phyloP scores from a whole-genome alignment of 2,329 filamentous ascomycete species.

The Alternaria hordeiaustralica region DNA sequence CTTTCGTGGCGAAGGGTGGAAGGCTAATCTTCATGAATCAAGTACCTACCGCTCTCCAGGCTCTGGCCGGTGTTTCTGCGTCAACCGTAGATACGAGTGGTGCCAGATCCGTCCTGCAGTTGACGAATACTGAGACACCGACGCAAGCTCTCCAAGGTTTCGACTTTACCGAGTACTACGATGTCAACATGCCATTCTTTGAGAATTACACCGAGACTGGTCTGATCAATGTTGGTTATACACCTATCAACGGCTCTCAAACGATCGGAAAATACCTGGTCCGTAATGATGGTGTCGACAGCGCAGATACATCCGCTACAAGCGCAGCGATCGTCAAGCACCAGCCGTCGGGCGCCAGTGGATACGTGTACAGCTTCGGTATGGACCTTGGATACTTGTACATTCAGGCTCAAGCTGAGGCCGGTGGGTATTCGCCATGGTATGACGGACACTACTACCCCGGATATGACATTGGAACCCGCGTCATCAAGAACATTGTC shows the following conservation, averaged over 20 bases:
- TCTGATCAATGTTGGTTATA: slow-evolving; percentile 12
- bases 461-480: slow-evolving; percentile 12
- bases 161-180: slow-evolving; percentile 8
- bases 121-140: slow-evolving; percentile 5
- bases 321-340: slow-evolving; percentile 10
- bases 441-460: slow-evolving; percentile 14
- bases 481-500: slow-evolving; percentile 14
- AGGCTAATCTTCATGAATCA: slow-evolving; percentile 11
- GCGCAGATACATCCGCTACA: slow-evolving; percentile 4
- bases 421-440: slow-evolving; percentile 8
- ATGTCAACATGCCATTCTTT: slow-evolving; percentile 9
- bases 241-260: slow-evolving; percentile 4
- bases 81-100: slow-evolving; percentile 6
- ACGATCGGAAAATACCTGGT: slow-evolving; percentile 6
- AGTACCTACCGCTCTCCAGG: slow-evolving; percentile 7
- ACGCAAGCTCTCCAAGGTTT: slow-evolving; percentile 7
- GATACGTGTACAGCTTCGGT: slow-evolving; percentile 12
- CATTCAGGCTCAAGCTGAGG: slow-evolving; percentile 3
- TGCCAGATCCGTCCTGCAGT: slow-evolving; percentile 4
- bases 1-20: slow-evolving; percentile 9
- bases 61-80: slow-evolving; percentile 8
- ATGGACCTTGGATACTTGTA: slow-evolving; percentile 12
- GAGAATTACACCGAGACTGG: slow-evolving; percentile 9
- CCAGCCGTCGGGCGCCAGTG: slow-evolving; percentile 5
- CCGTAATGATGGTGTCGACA: slow-evolving; percentile 1